Evolutionary conservation across 495 filamentous ascomycete genomes (phyloP), one percentile per base, ranked within the genome.

Genomic region (Xylaria sp.): DNA sequence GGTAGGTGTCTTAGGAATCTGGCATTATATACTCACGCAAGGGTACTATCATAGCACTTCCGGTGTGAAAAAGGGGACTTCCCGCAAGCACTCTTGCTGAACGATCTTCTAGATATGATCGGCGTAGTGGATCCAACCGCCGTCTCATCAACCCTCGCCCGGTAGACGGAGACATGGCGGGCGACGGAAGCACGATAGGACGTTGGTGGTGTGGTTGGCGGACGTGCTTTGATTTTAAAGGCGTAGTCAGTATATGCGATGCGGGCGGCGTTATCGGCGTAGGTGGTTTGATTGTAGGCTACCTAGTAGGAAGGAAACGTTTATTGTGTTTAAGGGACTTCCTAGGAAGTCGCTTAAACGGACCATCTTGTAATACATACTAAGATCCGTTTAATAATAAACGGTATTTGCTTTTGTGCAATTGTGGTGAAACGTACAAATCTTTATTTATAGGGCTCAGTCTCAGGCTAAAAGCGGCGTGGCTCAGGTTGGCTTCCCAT

Each of bases 311-410:
- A n/a, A n/a, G n/a, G n/a, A n/a, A n/a, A n/a, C n/a, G n/a, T n/a
- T n/a, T n/a, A 35, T 58, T 14, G 29, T 58, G 53, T 58, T 58
- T 7, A 12, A 58, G 53, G 26, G 26, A 58, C 53, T 58, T 58
- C 53, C 53, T 58, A 58, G 53, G 53, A 58, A 58, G 53, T 58
- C 26, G 53, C 26, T 58, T 19, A 15, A 33, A 58, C 53, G 29
- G 53, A 58, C 33, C 53, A 58, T n/a, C 53, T 58, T 58, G 29
- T 58, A 58, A 58, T 26, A 15, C 53, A 58, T 55, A 55, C 53
- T 58, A 58, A 58, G 53, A 58, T 33, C 53, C 53, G 53, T 58
- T 58, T 58, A 33, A 58, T 12, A 3, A 58, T 58, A 58, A 58
- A 58, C 53, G 53, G 53, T 33, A 24, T 33, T 58, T 58, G 53